phyloP scores from a whole-genome alignment of 768 basidiomycete genomes.

The Rhodotorula kratochvilovae region DNA sequence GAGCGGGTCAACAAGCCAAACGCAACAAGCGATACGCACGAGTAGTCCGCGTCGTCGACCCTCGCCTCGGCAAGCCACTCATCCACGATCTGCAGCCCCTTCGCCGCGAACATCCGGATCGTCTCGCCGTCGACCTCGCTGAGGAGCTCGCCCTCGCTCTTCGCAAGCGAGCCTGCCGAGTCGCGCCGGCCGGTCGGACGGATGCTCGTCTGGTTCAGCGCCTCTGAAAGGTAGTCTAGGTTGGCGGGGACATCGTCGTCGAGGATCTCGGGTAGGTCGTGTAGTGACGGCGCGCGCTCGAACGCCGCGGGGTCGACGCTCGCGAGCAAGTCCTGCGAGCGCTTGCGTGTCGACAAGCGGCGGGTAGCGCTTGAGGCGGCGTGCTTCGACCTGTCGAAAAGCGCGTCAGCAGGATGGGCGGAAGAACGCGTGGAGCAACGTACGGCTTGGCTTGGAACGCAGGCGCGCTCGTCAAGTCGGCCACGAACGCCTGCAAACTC shows the following conservation, averaged over 20 bases:
- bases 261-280: constrained; percentile 79
- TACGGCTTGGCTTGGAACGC: not conserved
- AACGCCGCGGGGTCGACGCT: constrained; percentile 77
- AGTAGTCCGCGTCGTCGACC: not conserved
- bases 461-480: constrained; percentile 36
- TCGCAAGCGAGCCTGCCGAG: constrained; percentile 18
- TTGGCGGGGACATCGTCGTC: constrained; percentile 86
- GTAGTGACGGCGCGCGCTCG: constrained; percentile 66
- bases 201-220: constrained; percentile 55
- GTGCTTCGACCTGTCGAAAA: not conserved
- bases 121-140: constrained; percentile 69
- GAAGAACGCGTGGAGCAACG: not conserved
- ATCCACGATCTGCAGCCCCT: constrained; percentile 65
- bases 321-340: constrained; percentile 14
- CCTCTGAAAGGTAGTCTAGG: constrained; percentile 76
- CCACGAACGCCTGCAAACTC: constrained; percentile 40
- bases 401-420: not conserved
- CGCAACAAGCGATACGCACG: not conserved
- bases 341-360: rapidly evolving
- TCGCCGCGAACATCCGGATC: constrained; percentile 65
- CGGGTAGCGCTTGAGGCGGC: not conserved
- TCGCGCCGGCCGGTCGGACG: constrained; percentile 65
- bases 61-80: constrained; percentile 57
- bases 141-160: constrained; percentile 29
- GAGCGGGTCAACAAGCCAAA: not conserved